These are phyloP conservation scores for Smittium culicis DNA, from an alignment of 371 early-diverging fungal genomes.

Conservation along the genomic window DNA sequence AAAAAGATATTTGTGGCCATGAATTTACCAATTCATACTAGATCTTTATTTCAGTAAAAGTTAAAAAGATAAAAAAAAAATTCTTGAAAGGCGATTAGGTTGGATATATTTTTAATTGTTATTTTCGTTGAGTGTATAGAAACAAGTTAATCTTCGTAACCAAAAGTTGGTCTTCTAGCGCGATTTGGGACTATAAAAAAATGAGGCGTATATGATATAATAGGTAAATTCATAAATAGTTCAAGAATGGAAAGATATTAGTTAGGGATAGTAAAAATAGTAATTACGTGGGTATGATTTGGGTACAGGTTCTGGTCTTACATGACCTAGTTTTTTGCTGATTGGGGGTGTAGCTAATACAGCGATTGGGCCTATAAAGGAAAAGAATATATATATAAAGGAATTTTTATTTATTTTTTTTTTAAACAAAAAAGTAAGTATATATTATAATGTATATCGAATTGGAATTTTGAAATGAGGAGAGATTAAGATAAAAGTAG, in stretches of 20 bases:
- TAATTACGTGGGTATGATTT: slow-evolving; percentile 29
- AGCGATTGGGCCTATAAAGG: slow-evolving; percentile 24
- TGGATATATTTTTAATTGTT: no score
- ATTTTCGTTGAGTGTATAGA: no score
- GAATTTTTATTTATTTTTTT: no score
- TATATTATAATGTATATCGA: no score
- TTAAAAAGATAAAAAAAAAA: no score
- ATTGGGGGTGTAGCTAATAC: slow-evolving; percentile 24
- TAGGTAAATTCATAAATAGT: neutral
- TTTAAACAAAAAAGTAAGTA: no score
- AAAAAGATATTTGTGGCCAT: no score
- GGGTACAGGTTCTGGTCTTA: slow-evolving; percentile 20
- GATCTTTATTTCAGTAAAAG: no score
- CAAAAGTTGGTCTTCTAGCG: slow-evolving; percentile 19
- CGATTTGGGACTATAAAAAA: slow-evolving; percentile 30
- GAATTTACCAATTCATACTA: no score
- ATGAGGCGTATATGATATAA: neutral
- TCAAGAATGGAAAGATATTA: neutral
- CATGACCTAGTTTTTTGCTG: slow-evolving; percentile 17
- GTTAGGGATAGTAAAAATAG: neutral
- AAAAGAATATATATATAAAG: no score
- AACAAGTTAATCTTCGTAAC: slow-evolving; percentile 29
- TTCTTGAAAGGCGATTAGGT: no score
- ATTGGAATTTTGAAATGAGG: neutral
- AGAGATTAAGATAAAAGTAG: neutral